phyloP scores from a whole-genome alignment of 2,329 filamentous ascomycete species.

The Biscogniauxia mediterranea region DNA sequence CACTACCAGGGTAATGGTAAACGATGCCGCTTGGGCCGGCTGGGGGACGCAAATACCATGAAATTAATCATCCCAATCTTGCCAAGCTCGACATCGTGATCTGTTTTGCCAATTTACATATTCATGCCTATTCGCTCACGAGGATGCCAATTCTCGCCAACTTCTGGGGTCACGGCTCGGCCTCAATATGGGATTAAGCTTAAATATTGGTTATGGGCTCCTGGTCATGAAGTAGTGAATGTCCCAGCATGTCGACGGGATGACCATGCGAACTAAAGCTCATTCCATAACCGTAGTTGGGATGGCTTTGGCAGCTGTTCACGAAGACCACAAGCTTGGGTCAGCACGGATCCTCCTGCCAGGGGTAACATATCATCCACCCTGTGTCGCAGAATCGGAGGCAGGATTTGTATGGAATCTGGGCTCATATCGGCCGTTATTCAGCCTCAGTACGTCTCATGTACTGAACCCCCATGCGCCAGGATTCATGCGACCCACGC shows the following conservation, averaged over 20 bases:
- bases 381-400: slow-evolving; percentile 11
- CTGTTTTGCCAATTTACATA: not conserved
- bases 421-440: slow-evolving; percentile 20
- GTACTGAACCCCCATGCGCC: slow-evolving; percentile 1
- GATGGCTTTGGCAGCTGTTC: not conserved
- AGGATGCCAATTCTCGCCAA: not conserved
- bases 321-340: not conserved
- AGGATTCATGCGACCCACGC: slow-evolving; percentile 1
- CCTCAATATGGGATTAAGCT: not conserved
- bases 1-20: not conserved
- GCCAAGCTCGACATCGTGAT: not conserved
- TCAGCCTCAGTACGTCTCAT: slow-evolving; percentile 11
- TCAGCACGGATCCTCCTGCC: not conserved
- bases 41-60: not conserved
- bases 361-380: slow-evolving; percentile 1
- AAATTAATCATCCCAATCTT: not conserved
- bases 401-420: slow-evolving; percentile 13
- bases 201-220: not conserved
- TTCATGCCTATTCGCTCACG: not conserved
- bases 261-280: not conserved
- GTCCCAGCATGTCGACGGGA: not conserved
- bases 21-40: not conserved
- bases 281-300: not conserved
- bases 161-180: not conserved
- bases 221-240: not conserved